Evolutionary conservation across 306 rosid genomes (phyloP).

Genomic region (Mimosa pudica): DNA sequence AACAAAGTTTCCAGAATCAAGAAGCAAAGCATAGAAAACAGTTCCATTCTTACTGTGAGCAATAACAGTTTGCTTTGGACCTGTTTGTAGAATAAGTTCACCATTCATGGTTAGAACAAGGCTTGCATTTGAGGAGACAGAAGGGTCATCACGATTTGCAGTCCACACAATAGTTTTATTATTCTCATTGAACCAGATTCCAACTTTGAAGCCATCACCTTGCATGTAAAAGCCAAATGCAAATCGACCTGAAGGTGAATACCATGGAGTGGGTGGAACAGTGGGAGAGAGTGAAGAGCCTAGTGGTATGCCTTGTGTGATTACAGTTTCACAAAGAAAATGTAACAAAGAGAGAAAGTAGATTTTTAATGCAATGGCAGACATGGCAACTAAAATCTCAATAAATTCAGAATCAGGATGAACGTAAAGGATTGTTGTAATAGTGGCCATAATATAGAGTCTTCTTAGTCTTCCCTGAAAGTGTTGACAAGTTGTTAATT

Average conservation of each 20-base stretch:
- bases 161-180: neutral
- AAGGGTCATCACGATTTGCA: neutral
- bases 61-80: neutral
- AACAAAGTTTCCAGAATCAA: conserved; percentile 46
- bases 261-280: neutral
- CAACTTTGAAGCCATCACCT: neutral
- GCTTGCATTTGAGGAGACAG: neutral
- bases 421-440: too few species aligned
- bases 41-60: neutral
- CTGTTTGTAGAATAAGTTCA: neutral
- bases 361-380: neutral
- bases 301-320: neutral
- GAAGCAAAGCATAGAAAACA: conserved; percentile 34
- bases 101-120: neutral
- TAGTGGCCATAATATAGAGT: too few species aligned
- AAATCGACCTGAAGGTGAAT: neutral
- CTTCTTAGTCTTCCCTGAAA: too few species aligned
- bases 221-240: neutral
- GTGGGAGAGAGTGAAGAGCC: neutral
- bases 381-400: too few species aligned
- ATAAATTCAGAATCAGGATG: too few species aligned
- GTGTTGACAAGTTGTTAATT: too few species aligned
- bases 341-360: neutral
- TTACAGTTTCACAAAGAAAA: neutral
- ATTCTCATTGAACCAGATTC: neutral